Conservation (phyloP, 805 yeast species). For the Candida tammaniensis region DNA sequence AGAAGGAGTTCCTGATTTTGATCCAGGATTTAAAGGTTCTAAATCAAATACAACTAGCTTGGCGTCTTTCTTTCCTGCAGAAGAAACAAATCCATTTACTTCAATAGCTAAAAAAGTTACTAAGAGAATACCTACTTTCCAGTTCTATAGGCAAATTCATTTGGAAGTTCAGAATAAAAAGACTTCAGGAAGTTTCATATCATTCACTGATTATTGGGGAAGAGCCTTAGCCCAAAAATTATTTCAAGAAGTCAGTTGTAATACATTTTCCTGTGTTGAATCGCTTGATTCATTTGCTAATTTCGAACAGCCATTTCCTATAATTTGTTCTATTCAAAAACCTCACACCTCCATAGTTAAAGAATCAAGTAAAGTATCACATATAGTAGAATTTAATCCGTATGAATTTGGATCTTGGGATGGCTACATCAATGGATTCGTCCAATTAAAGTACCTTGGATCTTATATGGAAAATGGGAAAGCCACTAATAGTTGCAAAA, state of each 20-base stretch:
- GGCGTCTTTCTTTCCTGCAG: too few species aligned
- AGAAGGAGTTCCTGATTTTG: slow-evolving; percentile 57
- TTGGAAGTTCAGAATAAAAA: slow-evolving; percentile 52
- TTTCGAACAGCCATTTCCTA: slow-evolving; percentile 49
- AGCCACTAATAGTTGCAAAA: slow-evolving; percentile 38
- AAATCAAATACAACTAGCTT: too few species aligned
- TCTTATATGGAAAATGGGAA: slow-evolving; percentile 44
- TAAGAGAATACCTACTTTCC: too few species aligned
- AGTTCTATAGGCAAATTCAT: slow-evolving; percentile 53
- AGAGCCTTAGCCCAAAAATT: slow-evolving; percentile 52
- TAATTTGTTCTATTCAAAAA: slow-evolving; percentile 39
- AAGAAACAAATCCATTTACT: background rate
- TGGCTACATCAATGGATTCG: slow-evolving; percentile 41
- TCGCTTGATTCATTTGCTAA: slow-evolving; percentile 31
- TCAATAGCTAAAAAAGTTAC: too few species aligned
- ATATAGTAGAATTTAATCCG: slow-evolving; percentile 58
- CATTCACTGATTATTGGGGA: slow-evolving; percentile 71
- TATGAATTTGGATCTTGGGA: slow-evolving; percentile 74
- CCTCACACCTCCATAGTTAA: slow-evolving; percentile 22
- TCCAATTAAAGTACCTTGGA: slow-evolving; percentile 53
- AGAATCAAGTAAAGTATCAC: slow-evolving; percentile 33
- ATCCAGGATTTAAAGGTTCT: slow-evolving; percentile 22
- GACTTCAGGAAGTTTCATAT: slow-evolving; percentile 49
- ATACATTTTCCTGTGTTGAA: slow-evolving; percentile 25
- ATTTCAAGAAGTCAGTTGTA: slow-evolving; percentile 28